Conservation (phyloP, 805 yeast genomes). For the Naumovozyma baii region DNA sequence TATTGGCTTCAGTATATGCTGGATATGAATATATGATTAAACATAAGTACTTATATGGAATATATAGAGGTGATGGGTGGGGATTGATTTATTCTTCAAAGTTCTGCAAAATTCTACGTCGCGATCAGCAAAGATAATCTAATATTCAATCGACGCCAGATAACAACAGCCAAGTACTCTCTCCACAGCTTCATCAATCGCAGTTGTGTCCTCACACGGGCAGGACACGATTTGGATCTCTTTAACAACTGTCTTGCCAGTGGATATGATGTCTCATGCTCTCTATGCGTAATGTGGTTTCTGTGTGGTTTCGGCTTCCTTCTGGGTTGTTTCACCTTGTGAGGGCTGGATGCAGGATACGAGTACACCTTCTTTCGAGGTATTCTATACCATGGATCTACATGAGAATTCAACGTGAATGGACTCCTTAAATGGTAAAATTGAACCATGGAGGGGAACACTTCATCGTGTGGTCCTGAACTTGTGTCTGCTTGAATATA, state of each 20-base stretch:
- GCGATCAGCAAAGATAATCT: constrained; percentile 14
- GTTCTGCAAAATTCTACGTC: background rate
- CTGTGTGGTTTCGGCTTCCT: background rate
- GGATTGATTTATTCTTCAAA: no score
- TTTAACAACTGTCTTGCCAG: background rate
- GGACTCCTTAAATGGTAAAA: background rate
- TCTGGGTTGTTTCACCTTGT: background rate
- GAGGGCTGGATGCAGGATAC: no score
- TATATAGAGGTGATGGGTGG: no score
- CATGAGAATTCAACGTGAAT: background rate
- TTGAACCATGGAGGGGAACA: background rate
- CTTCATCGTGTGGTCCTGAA: background rate
- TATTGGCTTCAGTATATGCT: background rate
- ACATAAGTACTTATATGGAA: no score
- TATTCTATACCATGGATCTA: background rate
- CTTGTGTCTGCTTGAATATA: background rate
- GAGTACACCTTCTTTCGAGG: no score
- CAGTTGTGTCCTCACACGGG: background rate
- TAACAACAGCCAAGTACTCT: constrained; percentile 25
- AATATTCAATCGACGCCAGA: constrained; percentile 28
- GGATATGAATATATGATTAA: no score
- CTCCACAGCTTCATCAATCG: constrained; percentile 23
- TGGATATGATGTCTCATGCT: background rate
- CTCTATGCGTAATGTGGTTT: background rate
- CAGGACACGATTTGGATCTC: background rate